A percentile compares a stretch with the other conserved stretches of the same genome.
phyloP scores from a whole-genome alignment of 345 rosid genomes.

The Orychophragmus violaceus region DNA sequence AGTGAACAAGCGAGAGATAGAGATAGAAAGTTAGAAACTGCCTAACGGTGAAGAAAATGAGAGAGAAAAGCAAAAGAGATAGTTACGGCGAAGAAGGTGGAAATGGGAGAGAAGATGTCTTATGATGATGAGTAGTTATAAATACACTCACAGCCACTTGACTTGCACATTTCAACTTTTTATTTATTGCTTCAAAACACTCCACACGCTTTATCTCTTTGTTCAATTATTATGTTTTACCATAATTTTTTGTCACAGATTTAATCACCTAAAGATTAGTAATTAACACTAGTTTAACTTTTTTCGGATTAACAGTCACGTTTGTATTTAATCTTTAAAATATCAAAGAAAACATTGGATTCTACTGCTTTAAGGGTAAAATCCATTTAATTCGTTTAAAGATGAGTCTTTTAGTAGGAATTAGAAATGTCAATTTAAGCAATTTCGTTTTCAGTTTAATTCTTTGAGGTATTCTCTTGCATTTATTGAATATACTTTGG shows the following conservation, averaged over 20 bases:
- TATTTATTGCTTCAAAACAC: slow-evolving; percentile 8
- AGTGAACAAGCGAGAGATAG: neutral
- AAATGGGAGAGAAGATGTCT: slow-evolving; percentile 1
- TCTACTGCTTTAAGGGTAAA: neutral
- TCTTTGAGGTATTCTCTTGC: neutral
- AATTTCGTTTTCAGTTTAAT: neutral
- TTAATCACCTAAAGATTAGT: neutral
- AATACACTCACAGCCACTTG: slow-evolving; percentile 8
- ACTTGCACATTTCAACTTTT: slow-evolving; percentile 21
- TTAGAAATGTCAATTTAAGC: neutral
- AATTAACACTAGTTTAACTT: neutral
- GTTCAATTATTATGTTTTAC: neutral
- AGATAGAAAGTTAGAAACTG: neutral
- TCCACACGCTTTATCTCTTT: slow-evolving; percentile 11
- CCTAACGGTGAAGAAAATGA: slow-evolving; percentile 5
- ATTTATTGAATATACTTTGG: neutral
- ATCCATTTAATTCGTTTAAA: neutral
- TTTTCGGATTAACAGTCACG: neutral
- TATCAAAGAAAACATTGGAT: neutral
- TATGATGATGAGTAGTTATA: neutral
- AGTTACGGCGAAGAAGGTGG: slow-evolving; percentile 7
- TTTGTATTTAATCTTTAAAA: neutral
- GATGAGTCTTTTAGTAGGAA: neutral
- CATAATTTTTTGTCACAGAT: neutral
- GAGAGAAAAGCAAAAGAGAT: slow-evolving; percentile 15